Evolutionary conservation across 2,329 filamentous ascomycete genomes (phyloP).

Genomic region (Cercospora brassicicola): DNA sequence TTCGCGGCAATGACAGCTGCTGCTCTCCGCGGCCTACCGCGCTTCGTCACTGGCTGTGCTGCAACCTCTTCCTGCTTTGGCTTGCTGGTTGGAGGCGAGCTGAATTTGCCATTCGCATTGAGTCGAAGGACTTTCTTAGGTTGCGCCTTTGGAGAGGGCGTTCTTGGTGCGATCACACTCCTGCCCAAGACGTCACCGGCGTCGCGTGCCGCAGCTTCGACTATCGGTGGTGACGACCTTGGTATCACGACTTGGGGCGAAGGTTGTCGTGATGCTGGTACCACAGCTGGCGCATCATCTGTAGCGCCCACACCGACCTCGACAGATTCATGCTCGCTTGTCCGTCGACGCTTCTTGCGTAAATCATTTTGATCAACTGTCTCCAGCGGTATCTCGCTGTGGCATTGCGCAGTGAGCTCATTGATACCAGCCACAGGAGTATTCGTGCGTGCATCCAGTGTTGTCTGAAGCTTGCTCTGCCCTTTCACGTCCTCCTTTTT

Average conservation of each 20-base stretch:
- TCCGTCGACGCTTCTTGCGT: conserved; percentile 44
- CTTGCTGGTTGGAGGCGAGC: conserved; percentile 44
- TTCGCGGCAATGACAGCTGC: conserved; percentile 19
- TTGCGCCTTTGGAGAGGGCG: conserved; percentile 25
- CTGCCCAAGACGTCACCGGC: not conserved
- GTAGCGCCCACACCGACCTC: conserved; percentile 14
- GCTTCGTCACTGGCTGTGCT: conserved; percentile 28
- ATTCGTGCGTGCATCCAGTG: conserved; percentile 32
- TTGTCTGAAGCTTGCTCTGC: conserved; percentile 35
- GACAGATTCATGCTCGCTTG: conserved; percentile 29
- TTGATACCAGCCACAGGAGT: conserved; percentile 14
- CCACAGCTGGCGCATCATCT: not conserved
- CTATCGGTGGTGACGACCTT: conserved; percentile 24
- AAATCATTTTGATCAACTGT: conserved; percentile 28
- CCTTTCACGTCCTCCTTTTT: conserved; percentile 18
- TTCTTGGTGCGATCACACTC: conserved; percentile 6
- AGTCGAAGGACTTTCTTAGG: conserved; percentile 44
- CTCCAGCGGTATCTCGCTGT: not conserved
- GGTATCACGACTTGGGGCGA: conserved; percentile 29
- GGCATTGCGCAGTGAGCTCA: not conserved
- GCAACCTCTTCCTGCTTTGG: conserved; percentile 21
- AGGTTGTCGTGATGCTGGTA: not conserved
- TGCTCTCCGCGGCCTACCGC: conserved; percentile 35
- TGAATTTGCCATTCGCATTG: conserved; percentile 49
- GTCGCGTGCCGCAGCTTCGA: conserved; percentile 1